A percentile compares a stretch with the other conserved stretches of the same genome.
Evolutionary conservation across 2,329 filamentous ascomycete species (phyloP).

Genomic region (Cladophialophora immunda): DNA sequence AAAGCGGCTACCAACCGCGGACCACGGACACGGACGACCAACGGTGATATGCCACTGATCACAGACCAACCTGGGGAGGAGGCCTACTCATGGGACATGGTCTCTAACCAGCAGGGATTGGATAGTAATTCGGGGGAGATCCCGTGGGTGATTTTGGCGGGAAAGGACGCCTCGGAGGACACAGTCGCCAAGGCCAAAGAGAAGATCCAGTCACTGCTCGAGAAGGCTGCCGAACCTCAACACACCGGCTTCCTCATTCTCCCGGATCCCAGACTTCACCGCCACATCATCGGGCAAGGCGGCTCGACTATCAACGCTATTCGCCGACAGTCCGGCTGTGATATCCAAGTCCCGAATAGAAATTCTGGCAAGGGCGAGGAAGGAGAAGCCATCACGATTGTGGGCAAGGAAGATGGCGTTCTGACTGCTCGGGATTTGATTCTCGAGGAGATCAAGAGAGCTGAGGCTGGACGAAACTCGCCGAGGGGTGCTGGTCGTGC

Average conservation of each 20-base stretch:
- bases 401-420: slow-evolving; percentile 79
- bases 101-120: slow-evolving; percentile 49
- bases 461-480: slow-evolving; percentile 42
- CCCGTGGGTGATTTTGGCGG: slow-evolving; percentile 86
- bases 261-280: slow-evolving; percentile 87
- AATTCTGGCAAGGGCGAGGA: slow-evolving; percentile 66
- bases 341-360: slow-evolving; percentile 89
- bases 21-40: slow-evolving; percentile 56
- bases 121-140: slow-evolving; percentile 50
- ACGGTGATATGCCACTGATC: slow-evolving; percentile 79
- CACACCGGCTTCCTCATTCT: slow-evolving; percentile 87
- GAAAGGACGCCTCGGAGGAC: slow-evolving; percentile 63
- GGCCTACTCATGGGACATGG: slow-evolving; percentile 82
- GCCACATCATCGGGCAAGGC: slow-evolving; percentile 86
- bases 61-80: slow-evolving; percentile 79
- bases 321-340: slow-evolving; percentile 89
- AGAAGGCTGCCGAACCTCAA: slow-evolving; percentile 60
- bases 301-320: slow-evolving; percentile 94
- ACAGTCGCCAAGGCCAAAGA: slow-evolving; percentile 83
- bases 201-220: slow-evolving; percentile 74
- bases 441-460: slow-evolving; percentile 78
- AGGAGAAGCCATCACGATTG: slow-evolving; percentile 88
- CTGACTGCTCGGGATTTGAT: slow-evolving; percentile 91
- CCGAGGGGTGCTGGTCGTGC: slow-evolving; percentile 14
- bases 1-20: slow-evolving; percentile 66